Evolutionary conservation across 768 basidiomycete species (phyloP), one percentile per base, ranked within the genome.

Genomic region (Tephrocybe sp.): DNA sequence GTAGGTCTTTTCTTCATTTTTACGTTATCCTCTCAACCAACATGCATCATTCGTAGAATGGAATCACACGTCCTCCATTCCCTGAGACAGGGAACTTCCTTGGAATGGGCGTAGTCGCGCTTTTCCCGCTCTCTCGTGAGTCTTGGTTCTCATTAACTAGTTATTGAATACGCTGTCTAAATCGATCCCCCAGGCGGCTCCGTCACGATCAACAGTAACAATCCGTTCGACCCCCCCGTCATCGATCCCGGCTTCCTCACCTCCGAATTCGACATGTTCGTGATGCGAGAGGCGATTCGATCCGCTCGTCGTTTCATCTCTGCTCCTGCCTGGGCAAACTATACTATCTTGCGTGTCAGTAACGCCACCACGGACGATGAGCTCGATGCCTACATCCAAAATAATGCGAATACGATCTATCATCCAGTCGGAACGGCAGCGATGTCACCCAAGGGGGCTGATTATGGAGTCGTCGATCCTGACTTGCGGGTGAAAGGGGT

Each of bases 401-500:
- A 49, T n/a, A 56, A 41, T 19, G 49, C 51, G 1, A 38, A 27
- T 15, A 62, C 57, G 4, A 45, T 64, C 5, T 61, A 36, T 19
- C 70, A 72, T 45, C 58, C 62, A 1, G 61, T 61, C 4, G 60
- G 65, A 0, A 66, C 64, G 3, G 60, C 66, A 7, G 34, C 45
- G 2, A 68, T 70, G 64, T 54, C 56, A 5, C 25, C 52, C 8
- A 50, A 27, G 19, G 56, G 49, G 9, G 53, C 49, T n/a, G 12
- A 35, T 19, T 42, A 37, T 22, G 56, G 56, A 3, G 53, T 58
- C 3, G 53, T 58, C 13, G 53, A 58, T 38, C 56, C 56, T 22
- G 59, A 68, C 44, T 52, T 74, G 34, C 48, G 36, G n/a, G 67
- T 74, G 8, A 70, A 71, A 52, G 68, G 68, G 9, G 59, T 66